Evolutionary conservation across 2,329 filamentous ascomycete species (phyloP).

Genomic region (Thielaviopsis musarum): DNA sequence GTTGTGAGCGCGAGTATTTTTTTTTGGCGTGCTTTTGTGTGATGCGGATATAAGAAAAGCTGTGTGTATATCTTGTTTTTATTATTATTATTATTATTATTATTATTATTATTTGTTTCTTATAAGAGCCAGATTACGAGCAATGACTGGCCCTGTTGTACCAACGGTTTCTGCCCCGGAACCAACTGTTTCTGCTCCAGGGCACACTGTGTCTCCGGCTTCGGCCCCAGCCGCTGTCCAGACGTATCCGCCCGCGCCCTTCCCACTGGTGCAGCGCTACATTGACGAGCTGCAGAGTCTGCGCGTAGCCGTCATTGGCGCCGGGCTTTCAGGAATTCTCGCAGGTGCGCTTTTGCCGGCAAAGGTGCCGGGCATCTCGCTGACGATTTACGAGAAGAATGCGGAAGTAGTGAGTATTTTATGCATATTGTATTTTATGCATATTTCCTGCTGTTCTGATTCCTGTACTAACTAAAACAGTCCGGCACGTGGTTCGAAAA

Average conservation of each 20-base stretch:
- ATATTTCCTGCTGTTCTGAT: neutral
- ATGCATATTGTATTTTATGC: neutral
- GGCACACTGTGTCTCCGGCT: neutral
- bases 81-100: too few species aligned
- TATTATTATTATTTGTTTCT: too few species aligned
- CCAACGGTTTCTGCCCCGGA: neutral
- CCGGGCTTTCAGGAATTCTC: constrained; percentile 23
- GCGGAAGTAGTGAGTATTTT: constrained; percentile 39
- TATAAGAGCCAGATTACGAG: too few species aligned
- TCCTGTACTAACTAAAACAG: neutral
- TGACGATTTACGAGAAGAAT: constrained; percentile 55
- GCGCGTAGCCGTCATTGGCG: constrained; percentile 22
- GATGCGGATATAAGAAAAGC: neutral
- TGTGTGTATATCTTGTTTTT: too few species aligned
- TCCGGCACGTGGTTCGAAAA: constrained; percentile 37
- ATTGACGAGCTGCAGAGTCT: constrained; percentile 21
- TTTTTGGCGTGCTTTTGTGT: too few species aligned
- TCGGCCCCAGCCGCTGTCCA: neutral
- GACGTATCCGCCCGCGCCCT: constrained; percentile 1
- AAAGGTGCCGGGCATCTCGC: constrained; percentile 50
- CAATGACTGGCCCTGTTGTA: neutral
- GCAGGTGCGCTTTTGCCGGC: constrained; percentile 48
- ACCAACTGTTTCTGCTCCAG: neutral
- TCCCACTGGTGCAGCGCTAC: constrained; percentile 18
- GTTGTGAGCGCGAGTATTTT: too few species aligned